Percentiles rank a stretch among this genome's conserved stretches.
phyloP scores from a whole-genome alignment of 2,329 filamentous ascomycete species.

The Aspergillus carbonarius region DNA sequence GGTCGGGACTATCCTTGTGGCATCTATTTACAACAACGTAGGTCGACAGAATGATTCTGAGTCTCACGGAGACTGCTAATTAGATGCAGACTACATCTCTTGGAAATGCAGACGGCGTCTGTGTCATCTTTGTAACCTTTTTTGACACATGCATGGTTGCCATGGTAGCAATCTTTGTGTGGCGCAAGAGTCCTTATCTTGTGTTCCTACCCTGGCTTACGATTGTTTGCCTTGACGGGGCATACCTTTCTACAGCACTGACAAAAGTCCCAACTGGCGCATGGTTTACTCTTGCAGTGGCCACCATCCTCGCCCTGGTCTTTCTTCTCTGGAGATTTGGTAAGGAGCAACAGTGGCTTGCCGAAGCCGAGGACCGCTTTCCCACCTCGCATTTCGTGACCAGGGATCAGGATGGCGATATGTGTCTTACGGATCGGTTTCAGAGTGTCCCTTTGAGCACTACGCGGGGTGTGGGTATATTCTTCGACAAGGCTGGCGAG shows the following conservation, averaged over 20 bases:
- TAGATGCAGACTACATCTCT: conserved; percentile 59
- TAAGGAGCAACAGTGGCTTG: conserved; percentile 73
- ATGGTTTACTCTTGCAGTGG: conserved; percentile 72
- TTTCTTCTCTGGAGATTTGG: conserved; percentile 77
- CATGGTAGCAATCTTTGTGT: conserved; percentile 69
- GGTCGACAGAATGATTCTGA: neutral
- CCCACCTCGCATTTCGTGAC: conserved; percentile 38
- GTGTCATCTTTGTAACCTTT: conserved; percentile 77
- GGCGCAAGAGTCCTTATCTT: conserved; percentile 67
- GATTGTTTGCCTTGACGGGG: conserved; percentile 52
- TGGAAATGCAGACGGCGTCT: conserved; percentile 75
- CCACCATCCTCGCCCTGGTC: conserved; percentile 60
- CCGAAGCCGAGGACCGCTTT: conserved; percentile 63
- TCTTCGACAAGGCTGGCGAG: conserved; percentile 74
- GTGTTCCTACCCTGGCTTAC: conserved; percentile 57
- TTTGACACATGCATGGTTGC: conserved; percentile 74
- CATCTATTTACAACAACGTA: conserved; percentile 68
- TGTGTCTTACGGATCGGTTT: conserved; percentile 25
- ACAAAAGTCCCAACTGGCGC: conserved; percentile 73
- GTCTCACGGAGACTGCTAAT: neutral
- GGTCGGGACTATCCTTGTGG: conserved; percentile 72
- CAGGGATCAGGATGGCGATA: neutral
- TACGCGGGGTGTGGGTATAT: conserved; percentile 65
- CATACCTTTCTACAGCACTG: conserved; percentile 68
- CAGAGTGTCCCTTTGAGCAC: conserved; percentile 44